Conservation (phyloP, 495 filamentous ascomycete species). For the Penicilliopsis zonata region DNA sequence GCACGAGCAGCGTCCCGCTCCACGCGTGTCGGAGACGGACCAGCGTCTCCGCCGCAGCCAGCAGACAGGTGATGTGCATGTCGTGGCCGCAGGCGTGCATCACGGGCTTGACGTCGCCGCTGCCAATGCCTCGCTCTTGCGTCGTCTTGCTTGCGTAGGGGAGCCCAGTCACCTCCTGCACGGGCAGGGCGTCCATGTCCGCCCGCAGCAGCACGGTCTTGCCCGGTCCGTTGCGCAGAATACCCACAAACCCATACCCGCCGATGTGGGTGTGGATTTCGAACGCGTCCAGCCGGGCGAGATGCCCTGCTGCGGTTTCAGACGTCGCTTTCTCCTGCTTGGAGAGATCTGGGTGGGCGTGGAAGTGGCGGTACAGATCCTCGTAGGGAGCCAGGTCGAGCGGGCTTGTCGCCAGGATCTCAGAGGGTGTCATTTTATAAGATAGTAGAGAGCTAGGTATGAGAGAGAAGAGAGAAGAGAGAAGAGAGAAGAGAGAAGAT, state of each 20-base stretch:
- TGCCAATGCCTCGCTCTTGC: slow-evolving; percentile 25
- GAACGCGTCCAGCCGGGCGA: slow-evolving; percentile 15
- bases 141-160: slow-evolving; percentile 32
- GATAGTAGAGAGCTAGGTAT: too few relatives aligned
- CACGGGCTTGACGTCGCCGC: slow-evolving; percentile 32
- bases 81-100: slow-evolving; percentile 49
- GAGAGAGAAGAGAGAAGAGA: too few relatives aligned
- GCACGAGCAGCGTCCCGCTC: slow-evolving; percentile 38
- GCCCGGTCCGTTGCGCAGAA: slow-evolving; percentile 34
- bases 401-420: background rate
- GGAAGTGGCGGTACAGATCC: slow-evolving; percentile 41
- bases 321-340: slow-evolving; percentile 38
- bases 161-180: slow-evolving; percentile 36
- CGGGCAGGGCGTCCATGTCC: slow-evolving; percentile 43
- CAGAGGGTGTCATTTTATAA: too few relatives aligned
- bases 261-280: slow-evolving; percentile 35
- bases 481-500: too few relatives aligned
- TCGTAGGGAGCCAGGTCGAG: slow-evolving; percentile 31
- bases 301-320: slow-evolving; percentile 22
- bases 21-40: slow-evolving; percentile 18
- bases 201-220: slow-evolving; percentile 39
- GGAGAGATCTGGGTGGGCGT: slow-evolving; percentile 46
- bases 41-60: slow-evolving; percentile 35
- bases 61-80: slow-evolving; percentile 42
- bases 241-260: slow-evolving; percentile 33